These are phyloP conservation scores for Tolypocladium tundrense DNA, from an alignment of 2,329 filamentous ascomycete genomes.

Conservation along the genomic window DNA sequence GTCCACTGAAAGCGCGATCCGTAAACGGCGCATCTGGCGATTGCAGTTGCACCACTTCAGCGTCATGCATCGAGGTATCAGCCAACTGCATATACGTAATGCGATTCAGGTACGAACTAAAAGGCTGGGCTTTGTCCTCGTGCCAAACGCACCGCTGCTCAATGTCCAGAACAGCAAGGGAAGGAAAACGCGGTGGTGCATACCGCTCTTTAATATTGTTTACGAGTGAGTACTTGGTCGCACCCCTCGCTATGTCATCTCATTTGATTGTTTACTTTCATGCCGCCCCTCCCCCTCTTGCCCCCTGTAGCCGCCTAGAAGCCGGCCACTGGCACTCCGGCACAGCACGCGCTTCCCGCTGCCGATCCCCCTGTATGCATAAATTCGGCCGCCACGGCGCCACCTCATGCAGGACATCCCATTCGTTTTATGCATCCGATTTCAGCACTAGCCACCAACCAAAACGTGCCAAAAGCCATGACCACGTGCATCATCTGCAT, in stretches of 20 bases:
- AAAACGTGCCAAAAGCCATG: neutral
- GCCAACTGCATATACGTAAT: neutral
- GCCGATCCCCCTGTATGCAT: neutral
- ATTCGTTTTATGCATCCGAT: neutral
- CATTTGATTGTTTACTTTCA: slow-evolving; percentile 1
- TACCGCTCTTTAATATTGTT: neutral
- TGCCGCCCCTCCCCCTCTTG: neutral
- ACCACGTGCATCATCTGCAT: neutral
- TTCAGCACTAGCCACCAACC: neutral
- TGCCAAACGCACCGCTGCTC: neutral
- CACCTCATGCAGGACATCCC: neutral
- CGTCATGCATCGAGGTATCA: neutral
- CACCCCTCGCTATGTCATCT: neutral
- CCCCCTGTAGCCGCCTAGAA: neutral
- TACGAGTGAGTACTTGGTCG: neutral
- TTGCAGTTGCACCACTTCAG: neutral
- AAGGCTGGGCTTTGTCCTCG: neutral
- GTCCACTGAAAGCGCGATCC: neutral
- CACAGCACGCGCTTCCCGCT: neutral
- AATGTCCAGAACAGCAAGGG: neutral
- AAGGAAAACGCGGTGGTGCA: neutral
- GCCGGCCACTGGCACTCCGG: neutral
- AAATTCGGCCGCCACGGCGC: neutral
- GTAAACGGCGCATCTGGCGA: neutral
- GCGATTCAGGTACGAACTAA: neutral